Base-by-base conservation (phyloP, 192 early-diverging fungal genomes). In the Entomortierella parvispora region DNA sequence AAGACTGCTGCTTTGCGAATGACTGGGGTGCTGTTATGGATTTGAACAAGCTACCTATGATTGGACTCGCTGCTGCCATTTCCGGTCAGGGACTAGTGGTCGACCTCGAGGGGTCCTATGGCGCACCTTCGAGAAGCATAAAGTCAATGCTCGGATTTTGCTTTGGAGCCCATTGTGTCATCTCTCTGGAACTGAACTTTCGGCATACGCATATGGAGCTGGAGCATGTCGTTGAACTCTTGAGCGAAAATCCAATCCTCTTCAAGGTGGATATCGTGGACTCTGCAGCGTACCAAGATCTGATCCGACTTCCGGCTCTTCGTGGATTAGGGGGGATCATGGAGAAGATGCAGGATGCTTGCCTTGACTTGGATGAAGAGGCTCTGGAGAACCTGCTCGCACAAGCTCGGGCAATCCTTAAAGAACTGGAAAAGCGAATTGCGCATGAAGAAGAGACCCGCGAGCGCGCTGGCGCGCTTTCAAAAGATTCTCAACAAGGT, bases 71-170 rank as follows among this genome's bases (percentile, higher is more conserved):
- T 3, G 72, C 72, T 2, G 58, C 72, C 28, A 68, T 76, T 37
- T 68, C 72, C 11, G 64, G 58, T 48, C 72, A 76, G 50, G 72
- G 72, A 32, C 34, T 76, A 7, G 58, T 62, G 5, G 72, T 76
- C 11, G 72, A 76, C 56, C 58, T 76, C n/a, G 72, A 76, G 40
- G 72, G 72, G 1, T 76, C 72, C 2, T 76, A 76, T 67, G 72
- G 72, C 3, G 72, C 72, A 14, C 72, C 72, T 2, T 67, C 72
- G 1, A 59, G 60, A 31, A 76, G 72, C 43, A 76, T 76, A 43
- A 67, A 62, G 42, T 54, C 65, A 15, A 76, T 76, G 72, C 50
- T 76, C 20, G 72, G 52, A 17, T 76, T 76, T 33, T 76, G 72
- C 25, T 76, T 76, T 25, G 72, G 72, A 46, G 58, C 58, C 3